phyloP scores from a whole-genome alignment of 2,329 filamentous ascomycete genomes.

The Alternaria sp. region DNA sequence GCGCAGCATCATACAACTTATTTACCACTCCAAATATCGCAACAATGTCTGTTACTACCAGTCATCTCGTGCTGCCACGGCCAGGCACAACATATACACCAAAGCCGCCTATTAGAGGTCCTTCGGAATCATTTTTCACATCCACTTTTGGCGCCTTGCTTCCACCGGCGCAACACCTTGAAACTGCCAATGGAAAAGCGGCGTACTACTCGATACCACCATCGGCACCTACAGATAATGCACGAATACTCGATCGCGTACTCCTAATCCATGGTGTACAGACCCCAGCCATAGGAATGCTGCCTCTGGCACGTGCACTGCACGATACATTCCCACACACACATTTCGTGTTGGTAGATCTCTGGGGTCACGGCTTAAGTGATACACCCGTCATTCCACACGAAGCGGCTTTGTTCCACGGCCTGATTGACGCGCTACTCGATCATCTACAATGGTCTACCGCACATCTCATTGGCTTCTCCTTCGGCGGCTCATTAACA shows the following conservation, averaged over 20 bases:
- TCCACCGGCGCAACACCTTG: conserved; percentile 49
- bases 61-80: conserved; percentile 35
- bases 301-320: conserved; percentile 53
- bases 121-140: conserved; percentile 50
- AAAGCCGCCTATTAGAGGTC: conserved; percentile 44
- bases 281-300: conserved; percentile 60
- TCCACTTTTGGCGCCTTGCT: conserved; percentile 51
- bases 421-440: conserved; percentile 53
- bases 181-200: conserved; percentile 45
- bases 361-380: conserved; percentile 64
- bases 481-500: conserved; percentile 57
- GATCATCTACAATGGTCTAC: conserved; percentile 52
- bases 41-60: background rate
- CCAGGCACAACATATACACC: conserved; percentile 20
- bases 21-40: background rate
- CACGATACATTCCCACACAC: conserved; percentile 47
- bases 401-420: conserved; percentile 54
- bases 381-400: conserved; percentile 58
- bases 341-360: conserved; percentile 57
- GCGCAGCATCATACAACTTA: background rate
- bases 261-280: conserved; percentile 62
- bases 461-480: conserved; percentile 60
- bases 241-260: conserved; percentile 34
- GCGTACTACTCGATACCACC: conserved; percentile 53
- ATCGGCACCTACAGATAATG: conserved; percentile 48